A percentile compares a stretch with the other conserved stretches of the same genome.
Conservation (phyloP, 202 grass and related monocot genomes). For the Dendrocalamus latiflorus region DNA sequence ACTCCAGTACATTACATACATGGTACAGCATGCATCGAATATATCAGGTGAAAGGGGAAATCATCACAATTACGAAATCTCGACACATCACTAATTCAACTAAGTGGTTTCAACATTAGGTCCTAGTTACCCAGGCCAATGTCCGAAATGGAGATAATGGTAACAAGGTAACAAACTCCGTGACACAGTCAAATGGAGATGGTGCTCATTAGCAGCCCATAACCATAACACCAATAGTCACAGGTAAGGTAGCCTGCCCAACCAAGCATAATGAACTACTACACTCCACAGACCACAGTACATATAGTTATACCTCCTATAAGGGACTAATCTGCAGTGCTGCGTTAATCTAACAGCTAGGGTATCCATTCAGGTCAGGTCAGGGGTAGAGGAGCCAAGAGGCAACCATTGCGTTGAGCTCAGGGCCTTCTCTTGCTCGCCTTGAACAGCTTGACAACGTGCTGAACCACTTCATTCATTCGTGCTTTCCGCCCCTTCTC, state of each 20-base stretch:
- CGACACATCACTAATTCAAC: neutral
- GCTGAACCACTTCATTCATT: neutral
- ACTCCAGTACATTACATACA: too few relatives aligned
- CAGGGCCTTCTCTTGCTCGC: neutral
- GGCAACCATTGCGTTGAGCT: neutral
- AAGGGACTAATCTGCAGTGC: neutral
- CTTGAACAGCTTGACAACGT: neutral
- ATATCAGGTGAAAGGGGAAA: too few relatives aligned
- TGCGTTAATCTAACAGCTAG: neutral
- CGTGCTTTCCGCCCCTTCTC: slow-evolving; percentile 3
- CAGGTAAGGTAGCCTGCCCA: neutral
- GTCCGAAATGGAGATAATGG: neutral
- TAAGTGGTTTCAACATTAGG: slow-evolving; percentile 20
- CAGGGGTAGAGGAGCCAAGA: neutral
- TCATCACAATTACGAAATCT: too few relatives aligned
- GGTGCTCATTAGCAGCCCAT: neutral
- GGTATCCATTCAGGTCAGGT: too few relatives aligned
- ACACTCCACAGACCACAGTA: neutral
- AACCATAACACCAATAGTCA: neutral
- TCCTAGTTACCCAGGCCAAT: neutral
- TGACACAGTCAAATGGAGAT: neutral
- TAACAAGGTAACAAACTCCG: neutral
- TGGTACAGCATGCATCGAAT: too few relatives aligned
- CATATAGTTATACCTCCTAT: neutral
- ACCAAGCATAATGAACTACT: neutral